Evolutionary conservation across 2,329 filamentous ascomycete genomes (phyloP).

Genomic region (Trichoderma pleuroti): DNA sequence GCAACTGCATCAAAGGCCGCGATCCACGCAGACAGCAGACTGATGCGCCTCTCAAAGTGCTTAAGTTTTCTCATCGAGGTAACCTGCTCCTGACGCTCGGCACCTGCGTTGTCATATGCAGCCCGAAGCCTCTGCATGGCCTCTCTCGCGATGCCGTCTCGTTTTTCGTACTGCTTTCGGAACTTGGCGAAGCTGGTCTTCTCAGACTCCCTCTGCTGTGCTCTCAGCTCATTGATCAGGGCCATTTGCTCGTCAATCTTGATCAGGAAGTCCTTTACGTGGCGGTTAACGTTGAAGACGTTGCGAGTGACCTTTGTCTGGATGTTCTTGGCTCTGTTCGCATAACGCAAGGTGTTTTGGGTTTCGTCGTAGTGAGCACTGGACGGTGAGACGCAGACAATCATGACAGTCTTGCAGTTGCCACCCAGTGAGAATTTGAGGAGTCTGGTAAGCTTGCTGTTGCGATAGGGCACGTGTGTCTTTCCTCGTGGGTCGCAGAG

Average conservation of each 20-base stretch:
- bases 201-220: conserved; percentile 87
- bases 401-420: conserved; percentile 99
- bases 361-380: conserved; percentile 98
- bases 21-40: conserved; percentile 86
- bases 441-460: conserved; percentile 92
- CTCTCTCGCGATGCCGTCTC: conserved; percentile 70
- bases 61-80: conserved; percentile 77
- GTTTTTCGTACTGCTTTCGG: conserved; percentile 84
- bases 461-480: conserved; percentile 94
- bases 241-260: conserved; percentile 99
- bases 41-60: conserved; percentile 79
- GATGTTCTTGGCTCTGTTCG: conserved; percentile 97
- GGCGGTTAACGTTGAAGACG: conserved; percentile 97
- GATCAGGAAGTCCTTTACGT: conserved; percentile 98
- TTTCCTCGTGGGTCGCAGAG: conserved; percentile 88
- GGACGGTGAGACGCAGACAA: conserved; percentile 95
- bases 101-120: conserved; percentile 76
- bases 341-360: conserved; percentile 95
- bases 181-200: conserved; percentile 80
- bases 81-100: conserved; percentile 75
- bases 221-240: conserved; percentile 93
- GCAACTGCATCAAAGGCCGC: conserved; percentile 84
- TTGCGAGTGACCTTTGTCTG: conserved; percentile 99
- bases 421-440: conserved; percentile 96
- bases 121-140: conserved; percentile 74